Evolutionary conservation across 345 rosid species (phyloP), one percentile per base, ranked within the genome.

Genomic region (Balakata baccata): DNA sequence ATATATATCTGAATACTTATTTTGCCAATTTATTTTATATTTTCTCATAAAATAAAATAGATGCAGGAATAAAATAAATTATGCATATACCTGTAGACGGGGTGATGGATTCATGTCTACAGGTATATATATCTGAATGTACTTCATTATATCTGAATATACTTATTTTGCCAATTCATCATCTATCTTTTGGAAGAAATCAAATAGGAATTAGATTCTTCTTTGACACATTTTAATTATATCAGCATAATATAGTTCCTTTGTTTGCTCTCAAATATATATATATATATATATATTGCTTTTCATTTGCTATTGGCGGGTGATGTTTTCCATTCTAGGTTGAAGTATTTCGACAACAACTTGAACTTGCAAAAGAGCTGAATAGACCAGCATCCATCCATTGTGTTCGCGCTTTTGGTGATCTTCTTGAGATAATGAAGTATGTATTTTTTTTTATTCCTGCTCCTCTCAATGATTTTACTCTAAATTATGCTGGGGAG

Each of bases 341-440:
- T 66, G 83, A 85, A 52, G 98, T 92, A 58, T 92, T 92, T 75
- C 80, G 59, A 72, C 89, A 84, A 79, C 99, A 95, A 82, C 94
- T 92, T 38, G 79, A 87, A 83, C 94, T 95, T 74, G 97, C 97
- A 16, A 95, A 89, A 84, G 87, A 86, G 71, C 75, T 92, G 85
- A 89, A 90, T 62, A 86, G 81, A 68, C 98, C 98, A 0, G 97
- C 87, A 51, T 89, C 97, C 0, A 47, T 92, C 72, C 97, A 90
- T 66, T 95, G 96, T 85, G 98, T 95, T 45, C 96, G 93, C 66
- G 98, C 98, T 37, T 92, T 81, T 18, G 94, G 96, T 1, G 93
- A 91, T 83, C 85, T 93, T 71, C 98, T 92, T n/a, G 88, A 79
- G 79, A 86, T 84, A 81, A 38, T 92, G 82, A 91, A 87, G 97